Base-by-base conservation (phyloP, 768 basidiomycete genomes). In the Termitomyces eurrhizus region DNA sequence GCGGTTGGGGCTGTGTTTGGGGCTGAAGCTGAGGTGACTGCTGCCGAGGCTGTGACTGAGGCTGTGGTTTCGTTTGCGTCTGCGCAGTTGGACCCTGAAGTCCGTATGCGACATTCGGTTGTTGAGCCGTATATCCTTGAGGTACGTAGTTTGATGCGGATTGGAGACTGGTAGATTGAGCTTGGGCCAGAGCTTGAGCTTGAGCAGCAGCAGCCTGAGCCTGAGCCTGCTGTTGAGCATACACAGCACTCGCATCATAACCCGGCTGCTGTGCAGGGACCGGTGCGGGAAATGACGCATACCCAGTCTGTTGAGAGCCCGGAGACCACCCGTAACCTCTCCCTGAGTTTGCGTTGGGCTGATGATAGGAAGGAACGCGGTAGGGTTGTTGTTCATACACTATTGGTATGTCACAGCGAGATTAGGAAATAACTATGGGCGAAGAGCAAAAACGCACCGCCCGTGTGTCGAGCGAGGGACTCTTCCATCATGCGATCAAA, bases 401-500 rank as follows among this genome's bases (percentile, higher is more conserved):
- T 87, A 52, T 8, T 5, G 5, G 21, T 29, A 36, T 11, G 13
- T 29, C 13, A 21, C 16, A 39, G 37, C 14, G 42, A 36, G 18
- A 29, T 33, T 35, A 21, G 14, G 18, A 18, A 26, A 36, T 26
- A 41, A 44, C 45, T 13, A 29, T 7, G 14, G 35, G 24, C n/a
- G 39, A 33, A 33, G 21, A 51, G 58, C 37, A 44, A 54, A 54
- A 7, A 72, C 78, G 53, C 69, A 89, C 88, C 78, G 52, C 82
- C 87, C 11, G 84, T 80, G 67, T 92, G 88, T 60, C 89, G 78
- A 5, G 90, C 87, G 35, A 94, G 75, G 66, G 89, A 91, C 62
- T 94, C 93, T 69, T 95, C 92, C 86, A 95, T 93, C 89, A 97
- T 92, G 36, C 88, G 78, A 69, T 97, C 95, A 67, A 95, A 98